Percentiles rank a stretch among this genome's conserved stretches.
Evolutionary conservation across 371 early-diverging fungal species (phyloP).

Genomic region (Vittaforma corneae): DNA sequence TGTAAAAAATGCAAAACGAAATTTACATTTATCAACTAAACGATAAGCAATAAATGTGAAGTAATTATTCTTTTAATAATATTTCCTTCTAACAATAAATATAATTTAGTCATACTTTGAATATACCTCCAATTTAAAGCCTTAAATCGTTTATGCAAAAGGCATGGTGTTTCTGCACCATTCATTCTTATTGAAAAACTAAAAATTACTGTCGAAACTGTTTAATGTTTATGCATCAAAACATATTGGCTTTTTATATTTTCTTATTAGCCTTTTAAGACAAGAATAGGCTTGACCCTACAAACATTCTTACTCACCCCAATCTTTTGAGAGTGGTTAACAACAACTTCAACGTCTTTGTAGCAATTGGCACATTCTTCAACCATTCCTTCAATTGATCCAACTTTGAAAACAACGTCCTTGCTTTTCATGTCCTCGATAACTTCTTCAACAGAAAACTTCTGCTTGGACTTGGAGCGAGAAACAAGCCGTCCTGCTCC

Average conservation of each 20-base stretch:
- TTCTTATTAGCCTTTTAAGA: slow-evolving; percentile 57
- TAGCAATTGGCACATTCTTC: slow-evolving; percentile 57
- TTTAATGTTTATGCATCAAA: too few relatives aligned
- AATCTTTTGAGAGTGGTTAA: slow-evolving; percentile 46
- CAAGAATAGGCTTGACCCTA: slow-evolving; percentile 48
- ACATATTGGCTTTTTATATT: too few relatives aligned
- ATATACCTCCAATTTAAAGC: too few relatives aligned
- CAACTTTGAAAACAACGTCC: slow-evolving; percentile 40
- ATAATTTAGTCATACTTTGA: too few relatives aligned
- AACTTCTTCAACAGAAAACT: slow-evolving; percentile 38
- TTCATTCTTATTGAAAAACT: too few relatives aligned
- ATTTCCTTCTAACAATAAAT: too few relatives aligned
- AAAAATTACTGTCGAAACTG: too few relatives aligned
- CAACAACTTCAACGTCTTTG: slow-evolving; percentile 57
- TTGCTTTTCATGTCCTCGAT: slow-evolving; percentile 16
- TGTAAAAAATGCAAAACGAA: slow-evolving; percentile 58
- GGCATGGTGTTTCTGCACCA: too few relatives aligned
- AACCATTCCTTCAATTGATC: slow-evolving; percentile 24
- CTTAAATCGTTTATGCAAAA: too few relatives aligned
- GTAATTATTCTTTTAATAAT: too few relatives aligned
- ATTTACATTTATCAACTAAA: slow-evolving; percentile 37
- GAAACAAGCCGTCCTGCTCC: slow-evolving; percentile 56
- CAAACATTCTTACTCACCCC: slow-evolving; percentile 46
- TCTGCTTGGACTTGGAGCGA: slow-evolving; percentile 32
- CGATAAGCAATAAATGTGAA: neutral